Base-by-base conservation (phyloP, 805 yeast species). In the Candida nitratophila region DNA sequence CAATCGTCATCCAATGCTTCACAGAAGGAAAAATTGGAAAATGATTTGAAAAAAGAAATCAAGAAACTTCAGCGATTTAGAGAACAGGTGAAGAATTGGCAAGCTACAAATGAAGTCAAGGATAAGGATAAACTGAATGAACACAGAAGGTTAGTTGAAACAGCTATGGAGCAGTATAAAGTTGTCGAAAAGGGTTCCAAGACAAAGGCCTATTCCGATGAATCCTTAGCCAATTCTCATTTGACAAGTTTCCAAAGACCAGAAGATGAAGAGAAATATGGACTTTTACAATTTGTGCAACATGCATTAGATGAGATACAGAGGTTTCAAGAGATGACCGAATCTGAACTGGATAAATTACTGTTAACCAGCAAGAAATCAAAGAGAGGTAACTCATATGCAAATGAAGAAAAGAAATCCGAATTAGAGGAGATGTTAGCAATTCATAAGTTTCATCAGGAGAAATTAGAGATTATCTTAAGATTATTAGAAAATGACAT, bases 381-480 rank as follows among this genome's bases (percentile, higher is more conserved):
- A 48, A 80, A 81, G 56, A 73, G 76, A 50, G 43, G 46, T 14
- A 49, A 47, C 33, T 54, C 55, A 24, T 43, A 48, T 37, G 61
- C 71, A 8, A 80, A 76, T 48, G 70, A 70, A 41, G 66, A 73
- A 45, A 71, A 75, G 45, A 81, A 79, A 50, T 63, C 71, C 27
- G 77, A 82, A 45, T 66, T 86, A 22, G 85, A 79, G 50, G 82
- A 78, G 46, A 71, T 76, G 41, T 65, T 85, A 21, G 88, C 83
- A 38, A 76, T 91, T 52, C 90, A 90, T 61, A 76, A 77, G 47
- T 81, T 80, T 73, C 98, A 93, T 66, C 77, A 82, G 44, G 74
- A 77, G 41, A 81, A 83, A 55, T 70, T 93, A 57, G 99, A 93
- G 59, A 75, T 74, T 44, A 78, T 90, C 32, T 66, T 89, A 51